Evolutionary conservation across 139 green algal genomes (phyloP).

Genomic region (Tetradesmus lagerheimii): DNA sequence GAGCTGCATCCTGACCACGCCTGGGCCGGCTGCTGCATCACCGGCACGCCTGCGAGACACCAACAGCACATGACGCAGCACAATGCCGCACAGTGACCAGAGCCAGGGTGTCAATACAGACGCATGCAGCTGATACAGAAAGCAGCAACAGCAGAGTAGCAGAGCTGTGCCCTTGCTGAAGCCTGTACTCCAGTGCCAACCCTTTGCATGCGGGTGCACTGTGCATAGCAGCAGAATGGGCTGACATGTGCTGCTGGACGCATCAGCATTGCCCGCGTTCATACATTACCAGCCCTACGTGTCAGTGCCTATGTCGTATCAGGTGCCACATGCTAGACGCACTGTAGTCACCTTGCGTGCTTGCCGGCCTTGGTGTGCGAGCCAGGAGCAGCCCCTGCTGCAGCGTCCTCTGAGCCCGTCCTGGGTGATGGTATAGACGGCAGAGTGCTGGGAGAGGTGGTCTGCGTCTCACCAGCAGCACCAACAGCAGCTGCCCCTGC

Average conservation of each 20-base stretch:
- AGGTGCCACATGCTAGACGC: not conserved
- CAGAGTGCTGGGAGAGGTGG: not conserved
- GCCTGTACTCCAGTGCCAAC: too few species aligned
- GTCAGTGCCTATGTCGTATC: not conserved
- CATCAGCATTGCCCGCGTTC: too few species aligned
- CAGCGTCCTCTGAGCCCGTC: not conserved
- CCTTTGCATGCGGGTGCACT: too few species aligned
- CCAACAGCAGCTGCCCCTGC: not conserved
- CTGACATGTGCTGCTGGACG: too few species aligned
- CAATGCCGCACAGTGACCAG: conserved; percentile 2
- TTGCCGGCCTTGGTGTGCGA: not conserved
- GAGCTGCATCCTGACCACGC: conserved; percentile 7
- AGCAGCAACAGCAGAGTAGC: too few species aligned
- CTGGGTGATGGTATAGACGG: conserved; percentile 4
- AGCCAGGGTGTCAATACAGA: too few species aligned
- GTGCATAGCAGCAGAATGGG: too few species aligned
- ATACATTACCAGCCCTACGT: too few species aligned
- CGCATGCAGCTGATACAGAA: too few species aligned
- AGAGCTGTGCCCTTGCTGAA: too few species aligned
- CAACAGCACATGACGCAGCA: not conserved
- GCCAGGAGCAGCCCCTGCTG: not conserved
- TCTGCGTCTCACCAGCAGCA: not conserved
- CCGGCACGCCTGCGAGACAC: not conserved
- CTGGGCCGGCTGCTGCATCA: not conserved
- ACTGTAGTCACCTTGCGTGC: not conserved